Evolutionary conservation across 2,329 filamentous ascomycete species (phyloP).

Genomic region (Clonostachys chloroleuca): DNA sequence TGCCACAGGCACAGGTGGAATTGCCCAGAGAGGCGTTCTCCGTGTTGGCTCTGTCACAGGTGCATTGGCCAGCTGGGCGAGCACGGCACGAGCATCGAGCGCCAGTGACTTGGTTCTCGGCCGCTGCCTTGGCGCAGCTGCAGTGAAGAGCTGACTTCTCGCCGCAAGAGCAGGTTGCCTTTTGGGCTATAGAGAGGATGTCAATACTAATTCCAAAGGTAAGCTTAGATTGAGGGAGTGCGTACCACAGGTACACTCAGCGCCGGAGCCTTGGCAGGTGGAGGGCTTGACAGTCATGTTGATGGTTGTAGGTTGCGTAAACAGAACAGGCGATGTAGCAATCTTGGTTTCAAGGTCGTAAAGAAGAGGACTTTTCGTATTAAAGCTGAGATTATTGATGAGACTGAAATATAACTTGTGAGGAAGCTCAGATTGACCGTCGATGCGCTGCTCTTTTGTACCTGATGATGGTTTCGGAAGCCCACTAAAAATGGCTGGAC

Average conservation of each 20-base stretch:
- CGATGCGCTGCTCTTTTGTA: not conserved
- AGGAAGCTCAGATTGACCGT: too few relatives aligned
- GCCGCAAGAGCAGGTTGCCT: conserved; percentile 82
- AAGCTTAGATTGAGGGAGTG: conserved; percentile 6
- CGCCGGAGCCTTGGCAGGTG: conserved; percentile 53
- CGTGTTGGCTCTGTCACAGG: conserved; percentile 64
- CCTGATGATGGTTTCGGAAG: not conserved
- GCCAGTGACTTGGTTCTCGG: conserved; percentile 71
- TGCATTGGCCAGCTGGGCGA: conserved; percentile 76
- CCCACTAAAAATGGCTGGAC: too few relatives aligned
- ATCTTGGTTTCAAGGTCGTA: not conserved
- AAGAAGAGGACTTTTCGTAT: not conserved
- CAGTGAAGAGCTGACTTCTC: conserved; percentile 84
- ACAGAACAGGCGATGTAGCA: too few relatives aligned
- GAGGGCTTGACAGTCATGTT: conserved; percentile 32
- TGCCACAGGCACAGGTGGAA: conserved; percentile 71
- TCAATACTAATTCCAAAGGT: conserved; percentile 4
- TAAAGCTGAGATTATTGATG: not conserved
- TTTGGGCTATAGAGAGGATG: conserved; percentile 36
- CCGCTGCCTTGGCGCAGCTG: conserved; percentile 70
- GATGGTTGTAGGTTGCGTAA: conserved; percentile 2
- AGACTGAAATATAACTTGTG: too few relatives aligned
- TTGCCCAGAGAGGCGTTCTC: conserved; percentile 65
- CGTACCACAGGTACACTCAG: conserved; percentile 55
- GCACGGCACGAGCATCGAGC: conserved; percentile 80